Evolutionary conservation across 2,329 filamentous ascomycete species (phyloP), one percentile per base, ranked within the genome.

Genomic region (Neopestalotiopsis sp.): DNA sequence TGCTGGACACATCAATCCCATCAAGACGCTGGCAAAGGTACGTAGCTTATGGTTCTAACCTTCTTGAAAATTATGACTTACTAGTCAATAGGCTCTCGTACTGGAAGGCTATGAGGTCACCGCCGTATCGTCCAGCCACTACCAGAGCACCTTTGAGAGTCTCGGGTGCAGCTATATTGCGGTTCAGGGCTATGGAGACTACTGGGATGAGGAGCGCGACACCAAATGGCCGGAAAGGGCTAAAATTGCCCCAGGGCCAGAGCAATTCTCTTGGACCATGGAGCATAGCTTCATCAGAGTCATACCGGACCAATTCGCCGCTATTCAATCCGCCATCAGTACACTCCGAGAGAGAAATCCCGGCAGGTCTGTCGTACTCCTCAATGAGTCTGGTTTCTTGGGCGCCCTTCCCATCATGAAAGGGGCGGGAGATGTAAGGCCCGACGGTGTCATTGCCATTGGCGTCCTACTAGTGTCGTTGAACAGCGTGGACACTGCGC

Each of bases 101-200:
- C 66, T 68, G 34, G 61, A 64, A 9, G 66, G 66, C 5, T 68
- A 68, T 42, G 66, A 68, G n/a, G 61, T 68, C n/a, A 68, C 66
- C 2, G 66, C 45, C n/a, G 66, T 68, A 4, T 68, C 66, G 7
- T 53, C 66, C 32, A 68, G 66, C 30, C 32, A 42, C n/a, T 68
- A 68, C 61, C 67, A 62, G 66, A 40, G 53, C 10, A 14, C 17
- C 13, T 68, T 68, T 40, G 45, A 68, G 45, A 45, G 14, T 4
- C 28, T 38, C 2, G 67, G 67, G 38, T 59, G 67, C 34, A 63
- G 49, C 30, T 68, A 68, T n/a, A 28, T 65, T 24, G 59, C 67
- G 32, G 34, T 68, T 20, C 61, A 68, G 59, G 67, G 61, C 42
- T 68, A 68, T 24, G 67, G 67, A 32, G 67, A 68, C 49, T 68